These are phyloP conservation scores for Comarum palustre DNA, from an alignment of 306 rosid species.

Conservation along the genomic window DNA sequence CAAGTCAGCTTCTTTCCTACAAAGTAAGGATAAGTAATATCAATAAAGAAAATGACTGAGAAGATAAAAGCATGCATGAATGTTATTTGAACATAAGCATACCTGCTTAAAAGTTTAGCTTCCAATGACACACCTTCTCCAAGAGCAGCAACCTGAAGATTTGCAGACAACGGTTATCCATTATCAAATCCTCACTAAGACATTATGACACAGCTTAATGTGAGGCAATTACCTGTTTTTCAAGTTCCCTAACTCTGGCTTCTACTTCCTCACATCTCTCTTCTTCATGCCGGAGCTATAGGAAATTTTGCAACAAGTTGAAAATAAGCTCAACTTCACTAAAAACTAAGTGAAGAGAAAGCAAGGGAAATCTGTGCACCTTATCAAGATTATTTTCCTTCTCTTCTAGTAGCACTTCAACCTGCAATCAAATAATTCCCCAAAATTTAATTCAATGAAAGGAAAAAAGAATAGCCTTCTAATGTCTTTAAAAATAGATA, in stretches of 20 bases:
- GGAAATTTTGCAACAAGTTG: constrained; percentile 26
- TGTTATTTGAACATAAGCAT: constrained; percentile 30
- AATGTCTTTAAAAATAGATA: neutral
- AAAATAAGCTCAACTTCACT: constrained; percentile 16
- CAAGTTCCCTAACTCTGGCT: constrained; percentile 83
- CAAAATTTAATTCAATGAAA: constrained; percentile 9
- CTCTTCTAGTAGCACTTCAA: constrained; percentile 86
- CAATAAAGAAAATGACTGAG: constrained; percentile 21
- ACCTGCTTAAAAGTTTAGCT: constrained; percentile 99
- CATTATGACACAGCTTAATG: constrained; percentile 12
- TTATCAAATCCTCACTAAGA: neutral
- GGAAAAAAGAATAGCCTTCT: constrained; percentile 1
- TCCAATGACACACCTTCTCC: constrained; percentile 97
- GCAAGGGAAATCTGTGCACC: constrained; percentile 40
- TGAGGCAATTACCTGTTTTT: constrained; percentile 69
- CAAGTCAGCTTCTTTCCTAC: constrained; percentile 89
- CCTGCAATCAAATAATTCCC: constrained; percentile 47
- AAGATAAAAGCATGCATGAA: constrained; percentile 27
- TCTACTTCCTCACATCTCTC: constrained; percentile 75
- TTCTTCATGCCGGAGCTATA: constrained; percentile 88
- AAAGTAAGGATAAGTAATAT: constrained; percentile 25
- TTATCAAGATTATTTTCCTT: constrained; percentile 63
- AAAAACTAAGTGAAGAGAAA: constrained; percentile 13
- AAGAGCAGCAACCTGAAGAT: constrained; percentile 76
- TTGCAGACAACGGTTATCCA: constrained; percentile 24